A percentile compares a stretch with the other conserved stretches of the same genome.
These are phyloP conservation scores for Pharnaceum exiguum DNA, from an alignment of 148 eudicot species.

Conservation along the genomic window DNA sequence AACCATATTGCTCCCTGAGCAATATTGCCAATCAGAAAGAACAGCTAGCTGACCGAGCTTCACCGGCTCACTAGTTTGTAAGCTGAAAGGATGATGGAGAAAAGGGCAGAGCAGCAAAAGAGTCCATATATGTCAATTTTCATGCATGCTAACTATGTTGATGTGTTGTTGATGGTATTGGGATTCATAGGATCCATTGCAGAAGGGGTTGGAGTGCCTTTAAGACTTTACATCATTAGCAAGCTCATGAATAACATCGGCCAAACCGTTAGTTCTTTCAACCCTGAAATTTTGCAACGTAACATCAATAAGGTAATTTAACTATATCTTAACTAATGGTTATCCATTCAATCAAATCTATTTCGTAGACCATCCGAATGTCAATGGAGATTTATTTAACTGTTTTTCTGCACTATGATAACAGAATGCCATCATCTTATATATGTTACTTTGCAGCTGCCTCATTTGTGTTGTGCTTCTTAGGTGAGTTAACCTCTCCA, in stretches of 20 bases:
- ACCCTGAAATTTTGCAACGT: constrained; percentile 18
- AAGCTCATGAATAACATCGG: constrained; percentile 67
- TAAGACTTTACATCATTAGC: constrained; percentile 36
- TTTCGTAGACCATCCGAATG: too few species aligned
- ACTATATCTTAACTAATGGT: not conserved
- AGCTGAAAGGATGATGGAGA: too few species aligned
- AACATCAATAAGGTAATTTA: constrained; percentile 48
- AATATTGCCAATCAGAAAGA: too few species aligned
- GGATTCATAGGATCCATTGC: constrained; percentile 61
- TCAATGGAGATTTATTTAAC: not conserved
- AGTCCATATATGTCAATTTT: constrained; percentile 57
- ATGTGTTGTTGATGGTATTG: constrained; percentile 46
- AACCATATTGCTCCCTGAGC: too few species aligned
- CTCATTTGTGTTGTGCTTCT: constrained; percentile 62
- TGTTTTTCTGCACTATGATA: not conserved
- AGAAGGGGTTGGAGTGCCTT: constrained; percentile 62
- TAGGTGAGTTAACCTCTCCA: constrained; percentile 43
- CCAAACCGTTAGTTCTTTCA: constrained; percentile 1
- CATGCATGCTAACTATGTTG: constrained; percentile 69
- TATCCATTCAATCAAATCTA: not conserved
- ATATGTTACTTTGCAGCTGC: constrained; percentile 60
- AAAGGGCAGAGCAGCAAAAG: constrained; percentile 12
- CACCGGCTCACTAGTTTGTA: too few species aligned
- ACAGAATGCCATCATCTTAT: constrained; percentile 59
- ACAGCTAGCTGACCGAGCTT: too few species aligned